A percentile compares a stretch with the other conserved stretches of the same genome.
Evolutionary conservation across 164 flowering plant species (phyloP).

Genomic region (Vitis amurensis): DNA sequence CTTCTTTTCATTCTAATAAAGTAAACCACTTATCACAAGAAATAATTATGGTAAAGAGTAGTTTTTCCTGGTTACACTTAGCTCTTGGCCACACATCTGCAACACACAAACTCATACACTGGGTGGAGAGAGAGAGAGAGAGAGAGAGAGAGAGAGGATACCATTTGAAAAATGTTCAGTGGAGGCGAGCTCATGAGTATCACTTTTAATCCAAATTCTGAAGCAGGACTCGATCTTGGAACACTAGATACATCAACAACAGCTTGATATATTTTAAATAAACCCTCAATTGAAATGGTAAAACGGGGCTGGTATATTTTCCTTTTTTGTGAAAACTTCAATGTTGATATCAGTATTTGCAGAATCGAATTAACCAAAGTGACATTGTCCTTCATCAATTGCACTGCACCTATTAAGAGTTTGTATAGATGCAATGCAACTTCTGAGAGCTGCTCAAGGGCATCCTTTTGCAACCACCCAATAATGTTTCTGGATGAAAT

Average conservation of each 20-base stretch:
- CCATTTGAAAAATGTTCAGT: constrained; percentile 39
- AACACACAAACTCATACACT: neutral
- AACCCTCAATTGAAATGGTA: constrained; percentile 57
- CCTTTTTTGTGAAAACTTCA: constrained; percentile 71
- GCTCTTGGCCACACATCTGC: neutral
- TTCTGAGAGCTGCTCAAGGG: constrained; percentile 79
- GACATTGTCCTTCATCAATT: constrained; percentile 32
- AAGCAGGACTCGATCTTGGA: constrained; percentile 21
- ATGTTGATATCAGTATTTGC: constrained; percentile 42
- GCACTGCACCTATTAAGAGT: constrained; percentile 33
- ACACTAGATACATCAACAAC: constrained; percentile 29
- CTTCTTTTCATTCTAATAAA: too few relatives aligned
- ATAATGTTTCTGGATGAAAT: constrained; percentile 39
- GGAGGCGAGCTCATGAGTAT: constrained; percentile 77
- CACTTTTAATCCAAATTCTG: constrained; percentile 59
- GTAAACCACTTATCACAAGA: too few relatives aligned
- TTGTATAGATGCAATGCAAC: constrained; percentile 51
- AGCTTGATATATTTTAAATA: constrained; percentile 49
- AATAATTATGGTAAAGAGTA: too few relatives aligned
- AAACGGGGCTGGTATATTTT: constrained; percentile 67
- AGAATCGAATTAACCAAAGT: constrained; percentile 35
- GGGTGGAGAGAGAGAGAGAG: neutral
- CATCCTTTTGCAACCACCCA: constrained; percentile 69
- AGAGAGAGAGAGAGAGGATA: constrained; percentile 31
- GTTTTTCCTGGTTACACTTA: too few relatives aligned